These are phyloP conservation scores for Hymenoscyphus occultus DNA, from an alignment of 2,329 filamentous ascomycete genomes.

Conservation along the genomic window DNA sequence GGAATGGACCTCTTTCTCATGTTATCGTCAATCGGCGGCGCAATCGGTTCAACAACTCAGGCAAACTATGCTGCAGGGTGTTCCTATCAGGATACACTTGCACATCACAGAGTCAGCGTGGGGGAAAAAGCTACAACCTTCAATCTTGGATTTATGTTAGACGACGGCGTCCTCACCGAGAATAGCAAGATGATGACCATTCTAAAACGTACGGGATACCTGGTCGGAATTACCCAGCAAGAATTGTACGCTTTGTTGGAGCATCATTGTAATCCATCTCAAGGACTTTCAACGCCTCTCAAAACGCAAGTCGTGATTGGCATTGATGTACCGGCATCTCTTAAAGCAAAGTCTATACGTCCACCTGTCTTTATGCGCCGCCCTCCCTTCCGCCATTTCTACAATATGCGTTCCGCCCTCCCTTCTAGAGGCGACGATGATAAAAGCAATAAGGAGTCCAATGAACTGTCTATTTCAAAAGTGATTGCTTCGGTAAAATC, in stretches of 20 bases:
- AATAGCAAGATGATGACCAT: conserved; percentile 12
- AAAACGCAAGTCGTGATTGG: conserved; percentile 46
- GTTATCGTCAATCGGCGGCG: conserved; percentile 38
- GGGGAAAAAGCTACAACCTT: conserved; percentile 20
- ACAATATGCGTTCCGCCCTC: not conserved
- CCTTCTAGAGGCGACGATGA: not conserved
- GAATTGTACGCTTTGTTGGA: conserved; percentile 18
- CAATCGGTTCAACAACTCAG: conserved; percentile 10
- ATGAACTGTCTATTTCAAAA: not conserved
- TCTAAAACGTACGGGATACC: conserved; percentile 1
- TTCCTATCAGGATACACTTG: conserved; percentile 29
- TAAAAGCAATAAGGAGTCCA: not conserved
- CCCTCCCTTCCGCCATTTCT: not conserved
- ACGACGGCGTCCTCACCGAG: conserved; percentile 31
- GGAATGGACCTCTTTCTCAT: conserved; percentile 21
- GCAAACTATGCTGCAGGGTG: conserved; percentile 31
- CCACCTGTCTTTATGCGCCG: conserved; percentile 47
- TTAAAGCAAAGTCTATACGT: conserved; percentile 47
- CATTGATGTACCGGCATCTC: not conserved
- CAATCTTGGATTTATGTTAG: conserved; percentile 18
- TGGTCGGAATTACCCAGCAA: not conserved
- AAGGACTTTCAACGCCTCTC: conserved; percentile 44
- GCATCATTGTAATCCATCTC: conserved; percentile 38
- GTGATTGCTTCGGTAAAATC: not conserved
- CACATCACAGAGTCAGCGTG: conserved; percentile 9